phyloP scores from a whole-genome alignment of 345 rosid species.

The Gynandropsis gynandra region DNA sequence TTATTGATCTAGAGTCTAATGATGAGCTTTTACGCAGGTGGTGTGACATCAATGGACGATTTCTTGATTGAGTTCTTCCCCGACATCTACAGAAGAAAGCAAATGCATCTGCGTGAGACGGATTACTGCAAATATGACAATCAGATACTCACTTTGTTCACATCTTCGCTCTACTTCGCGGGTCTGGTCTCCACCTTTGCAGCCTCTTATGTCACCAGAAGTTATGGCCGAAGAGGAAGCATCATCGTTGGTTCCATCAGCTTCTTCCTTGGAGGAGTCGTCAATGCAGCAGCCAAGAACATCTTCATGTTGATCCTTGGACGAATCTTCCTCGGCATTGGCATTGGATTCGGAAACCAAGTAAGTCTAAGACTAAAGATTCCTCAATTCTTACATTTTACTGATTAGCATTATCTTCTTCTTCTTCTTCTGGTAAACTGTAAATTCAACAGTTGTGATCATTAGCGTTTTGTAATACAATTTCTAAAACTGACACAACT shows the following conservation, averaged over 20 bases:
- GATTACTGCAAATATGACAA: constrained; percentile 90
- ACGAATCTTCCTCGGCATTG: constrained; percentile 58
- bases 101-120: constrained; percentile 57
- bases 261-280: constrained; percentile 68
- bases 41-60: constrained; percentile 97
- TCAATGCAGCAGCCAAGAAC: constrained; percentile 64
- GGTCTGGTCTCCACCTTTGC: constrained; percentile 72
- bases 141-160: constrained; percentile 75
- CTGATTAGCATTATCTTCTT: not conserved
- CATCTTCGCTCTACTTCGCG: constrained; percentile 79
- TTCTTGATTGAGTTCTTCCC: constrained; percentile 81
- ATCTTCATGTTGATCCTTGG: constrained; percentile 63
- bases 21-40: constrained; percentile 36
- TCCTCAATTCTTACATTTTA: not conserved
- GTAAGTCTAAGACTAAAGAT: constrained; percentile 22
- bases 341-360: constrained; percentile 91
- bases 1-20: not conserved
- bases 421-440: no score
- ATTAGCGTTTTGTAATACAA: no score
- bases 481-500: no score
- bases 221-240: constrained; percentile 57
- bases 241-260: constrained; percentile 66
- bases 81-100: constrained; percentile 55
- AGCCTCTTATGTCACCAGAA: constrained; percentile 67
- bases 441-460: no score